phyloP scores from a whole-genome alignment of 176 grass and related monocot species.

The Poa pratensis region DNA sequence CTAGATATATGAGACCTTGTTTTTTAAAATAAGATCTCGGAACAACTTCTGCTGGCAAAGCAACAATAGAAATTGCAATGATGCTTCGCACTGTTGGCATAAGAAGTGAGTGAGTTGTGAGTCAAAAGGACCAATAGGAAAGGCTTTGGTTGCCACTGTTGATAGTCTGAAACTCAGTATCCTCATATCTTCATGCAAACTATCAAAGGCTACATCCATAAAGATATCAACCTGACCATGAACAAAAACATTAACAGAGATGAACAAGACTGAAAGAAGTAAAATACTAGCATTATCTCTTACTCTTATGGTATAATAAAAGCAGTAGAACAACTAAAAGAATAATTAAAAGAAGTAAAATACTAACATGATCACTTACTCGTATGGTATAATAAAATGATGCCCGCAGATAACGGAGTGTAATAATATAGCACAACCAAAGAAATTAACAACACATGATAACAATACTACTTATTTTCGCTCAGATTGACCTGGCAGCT shows the following conservation, averaged over 20 bases:
- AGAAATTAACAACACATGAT: not conserved
- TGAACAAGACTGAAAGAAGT: constrained; percentile 17
- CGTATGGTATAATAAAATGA: constrained; percentile 15
- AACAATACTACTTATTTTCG: not conserved
- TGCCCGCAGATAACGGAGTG: not conserved
- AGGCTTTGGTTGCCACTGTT: constrained; percentile 43
- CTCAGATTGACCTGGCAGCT: constrained; percentile 17
- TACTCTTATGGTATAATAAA: constrained; percentile 5
- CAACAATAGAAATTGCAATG: constrained; percentile 89
- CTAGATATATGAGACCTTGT: constrained; percentile 62
- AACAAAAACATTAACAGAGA: constrained; percentile 39
- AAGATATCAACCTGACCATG: constrained; percentile 84
- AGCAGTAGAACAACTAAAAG: not conserved
- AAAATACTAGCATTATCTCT: not conserved
- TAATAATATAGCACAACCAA: constrained; percentile 13
- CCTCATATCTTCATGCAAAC: constrained; percentile 82
- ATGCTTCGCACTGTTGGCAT: constrained; percentile 87
- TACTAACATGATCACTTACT: not conserved
- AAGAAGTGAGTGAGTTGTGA: constrained; percentile 63
- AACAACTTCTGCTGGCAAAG: constrained; percentile 92
- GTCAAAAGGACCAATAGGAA: constrained; percentile 49
- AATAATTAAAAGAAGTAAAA: not conserved
- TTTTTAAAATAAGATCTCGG: constrained; percentile 84
- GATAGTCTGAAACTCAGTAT: constrained; percentile 61
- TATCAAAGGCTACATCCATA: constrained; percentile 89